Evolutionary conservation across 2,329 filamentous ascomycete species (phyloP), one percentile per base, ranked within the genome.

Genomic region (Aspergillus pseudoterreus): DNA sequence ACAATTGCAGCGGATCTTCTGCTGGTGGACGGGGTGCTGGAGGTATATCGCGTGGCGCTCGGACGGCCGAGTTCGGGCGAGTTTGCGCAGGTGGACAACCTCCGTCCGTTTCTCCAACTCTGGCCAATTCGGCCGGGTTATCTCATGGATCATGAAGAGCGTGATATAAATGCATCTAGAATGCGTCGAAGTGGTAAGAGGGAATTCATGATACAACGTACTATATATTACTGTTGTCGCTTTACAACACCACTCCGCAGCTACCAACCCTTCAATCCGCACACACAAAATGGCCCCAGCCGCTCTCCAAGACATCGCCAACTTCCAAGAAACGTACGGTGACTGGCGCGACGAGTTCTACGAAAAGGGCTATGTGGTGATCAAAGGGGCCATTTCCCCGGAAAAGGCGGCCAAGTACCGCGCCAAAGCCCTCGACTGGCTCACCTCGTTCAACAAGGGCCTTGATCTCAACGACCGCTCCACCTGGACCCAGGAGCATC

Each of bases 401-500:
- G 17, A 42, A 10, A 42, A 42, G 39, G 45, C 45, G 10, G 9
- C 14, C 3, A 44, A 60, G 3, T 61, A 61, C 46, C 49, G 44
- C 11, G 41, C 48, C 24, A 52, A 56, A 19, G 48, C 50, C 1
- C 44, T 72, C 30, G 58, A 70, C 33, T 77, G 73, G 73, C 61
- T 75, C 6, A 60, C 70, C 39, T 69, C 65, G 1, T 76, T 75
- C 47, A 59, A 59, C 0, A 58, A 64, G 0, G 71, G 68, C 2
- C 74, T 75, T 41, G 64, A 74, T 45, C 53, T 57, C 22, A 65
- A 70, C 14, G 60, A 71, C 47, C 57, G 56, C 4, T 50, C 44
- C 10, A 77, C 75, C 1, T 76, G 72, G 71, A 72, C 63, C 4
- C 58, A 65, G 12, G 69, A 74, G 4, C 64, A 76, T 49, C 63